Evolutionary conservation across 495 filamentous ascomycete genomes (phyloP).

Genomic region (Penicillium roqueforti): DNA sequence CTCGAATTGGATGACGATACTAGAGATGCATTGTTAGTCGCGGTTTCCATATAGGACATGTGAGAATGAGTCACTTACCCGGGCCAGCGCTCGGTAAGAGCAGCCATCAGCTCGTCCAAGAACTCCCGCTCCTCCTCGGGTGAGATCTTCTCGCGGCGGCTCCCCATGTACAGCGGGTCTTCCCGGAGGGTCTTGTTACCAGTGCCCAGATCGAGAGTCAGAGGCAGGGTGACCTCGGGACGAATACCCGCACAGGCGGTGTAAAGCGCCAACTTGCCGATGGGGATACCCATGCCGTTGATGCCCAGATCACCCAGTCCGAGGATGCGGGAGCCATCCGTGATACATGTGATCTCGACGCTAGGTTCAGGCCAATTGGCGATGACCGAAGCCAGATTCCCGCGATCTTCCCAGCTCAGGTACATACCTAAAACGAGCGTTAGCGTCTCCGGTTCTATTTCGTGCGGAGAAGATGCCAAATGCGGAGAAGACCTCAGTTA

Average conservation of each 20-base stretch:
- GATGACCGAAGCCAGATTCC: conserved; percentile 76
- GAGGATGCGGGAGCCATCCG: conserved; percentile 93
- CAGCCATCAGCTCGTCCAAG: conserved; percentile 95
- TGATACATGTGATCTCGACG: conserved; percentile 94
- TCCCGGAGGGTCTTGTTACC: conserved; percentile 81
- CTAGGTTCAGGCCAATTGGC: conserved; percentile 83
- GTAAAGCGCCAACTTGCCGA: conserved; percentile 91
- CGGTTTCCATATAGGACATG: not conserved
- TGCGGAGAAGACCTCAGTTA: not conserved
- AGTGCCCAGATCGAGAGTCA: conserved; percentile 89
- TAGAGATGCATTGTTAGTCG: conserved; percentile 29
- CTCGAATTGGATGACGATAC: conserved; percentile 96
- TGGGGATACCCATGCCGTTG: conserved; percentile 97
- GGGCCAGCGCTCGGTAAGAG: conserved; percentile 80
- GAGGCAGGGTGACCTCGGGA: conserved; percentile 83
- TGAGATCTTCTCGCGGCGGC: conserved; percentile 73
- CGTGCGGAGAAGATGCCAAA: conserved; percentile 7
- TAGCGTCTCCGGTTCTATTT: conserved; percentile 30
- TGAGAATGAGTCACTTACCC: conserved; percentile 47
- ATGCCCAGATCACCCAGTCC: conserved; percentile 94
- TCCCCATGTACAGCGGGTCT: conserved; percentile 93
- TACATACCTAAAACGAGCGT: conserved; percentile 58
- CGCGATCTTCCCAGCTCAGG: conserved; percentile 84
- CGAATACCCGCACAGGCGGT: conserved; percentile 95
- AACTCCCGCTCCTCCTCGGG: conserved; percentile 85